Evolutionary conservation across 2,329 filamentous ascomycete genomes (phyloP), one percentile per base, ranked within the genome.

Genomic region (Coniochaeta pulveracea): DNA sequence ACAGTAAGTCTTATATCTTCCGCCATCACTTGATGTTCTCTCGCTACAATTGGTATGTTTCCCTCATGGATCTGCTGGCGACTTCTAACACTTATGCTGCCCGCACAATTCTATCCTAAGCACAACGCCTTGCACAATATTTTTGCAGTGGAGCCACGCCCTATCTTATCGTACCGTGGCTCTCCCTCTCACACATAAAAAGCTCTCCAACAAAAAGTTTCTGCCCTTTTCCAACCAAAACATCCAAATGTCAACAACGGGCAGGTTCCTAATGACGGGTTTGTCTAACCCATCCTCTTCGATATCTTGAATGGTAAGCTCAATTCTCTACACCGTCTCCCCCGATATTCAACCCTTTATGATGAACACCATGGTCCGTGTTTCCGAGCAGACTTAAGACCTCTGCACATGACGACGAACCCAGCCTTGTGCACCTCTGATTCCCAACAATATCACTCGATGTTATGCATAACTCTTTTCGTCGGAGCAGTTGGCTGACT

Each of bases 361-460:
- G 28, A 31, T 31, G 28, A 31, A 19, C 28, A 31, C 10, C 19
- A 12, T 31, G 28, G 28, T 31, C 28, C 28, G 28, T 31, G 28
- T 31, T 31, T 19, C 28, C 22, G 28, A 31, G 28, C 28, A 31
- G 28, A n/a, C 28, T 31, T 31, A 31, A 31, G 28, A 31, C 28
- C 28, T n/a, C 28, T 31, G 28, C 28, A 31, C 11, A 12, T 31
- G 28, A 31, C 17, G 28, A 31, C 28, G 12, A 21, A 31, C 17
- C 28, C 28, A 31, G 28, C 28, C 22, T 15, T 31, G 28, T 31
- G 28, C 28, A 22, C 18, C 9, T 31, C 28, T 31, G 28, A 31
- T 10, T 21, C 6, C 18, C 14, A 10, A 5, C 9, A 14, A 19
- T 21, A 8, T 30, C 9, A 7, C 10, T 11, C 22, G 6, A 6